Percentiles rank a stretch among this genome's conserved stretches.
phyloP scores from a whole-genome alignment of 2,329 filamentous ascomycete genomes.

The Curvularia lunata region DNA sequence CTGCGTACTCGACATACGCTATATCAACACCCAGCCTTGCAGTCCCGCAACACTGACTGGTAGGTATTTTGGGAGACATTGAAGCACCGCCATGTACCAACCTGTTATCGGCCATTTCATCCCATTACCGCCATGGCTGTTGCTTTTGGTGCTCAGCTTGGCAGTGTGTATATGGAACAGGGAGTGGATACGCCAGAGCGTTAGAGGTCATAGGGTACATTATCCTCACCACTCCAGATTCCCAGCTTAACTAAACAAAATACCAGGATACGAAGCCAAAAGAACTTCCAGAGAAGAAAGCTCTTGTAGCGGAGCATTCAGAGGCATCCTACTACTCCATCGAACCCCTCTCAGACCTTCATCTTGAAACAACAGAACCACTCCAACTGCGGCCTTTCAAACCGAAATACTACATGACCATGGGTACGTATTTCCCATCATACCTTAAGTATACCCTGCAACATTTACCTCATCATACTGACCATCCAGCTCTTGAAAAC shows the following conservation, averaged over 20 bases:
- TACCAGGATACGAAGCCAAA: background rate
- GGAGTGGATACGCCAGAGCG: background rate
- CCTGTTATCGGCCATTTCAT: background rate
- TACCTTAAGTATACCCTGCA: background rate
- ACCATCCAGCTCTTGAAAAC: conserved; percentile 58
- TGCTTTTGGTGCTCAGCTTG: background rate
- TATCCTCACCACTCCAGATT: background rate
- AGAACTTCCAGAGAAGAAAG: background rate
- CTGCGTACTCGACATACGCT: background rate
- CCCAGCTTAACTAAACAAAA: background rate
- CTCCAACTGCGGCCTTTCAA: conserved; percentile 64
- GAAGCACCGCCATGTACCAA: background rate
- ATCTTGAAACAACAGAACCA: conserved; percentile 59
- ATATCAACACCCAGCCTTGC: background rate
- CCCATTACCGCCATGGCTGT: background rate
- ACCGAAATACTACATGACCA: conserved; percentile 67
- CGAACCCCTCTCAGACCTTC: conserved; percentile 57
- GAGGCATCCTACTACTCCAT: conserved; percentile 51
- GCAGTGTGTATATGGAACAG: background rate
- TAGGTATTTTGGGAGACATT: background rate
- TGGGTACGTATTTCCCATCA: conserved; percentile 56
- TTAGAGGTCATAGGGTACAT: background rate
- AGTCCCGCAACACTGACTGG: background rate
- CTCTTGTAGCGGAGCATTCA: conserved; percentile 6
- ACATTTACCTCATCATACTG: background rate